Base-by-base conservation (phyloP, 768 basidiomycete genomes). In the Mycena haematopus region DNA sequence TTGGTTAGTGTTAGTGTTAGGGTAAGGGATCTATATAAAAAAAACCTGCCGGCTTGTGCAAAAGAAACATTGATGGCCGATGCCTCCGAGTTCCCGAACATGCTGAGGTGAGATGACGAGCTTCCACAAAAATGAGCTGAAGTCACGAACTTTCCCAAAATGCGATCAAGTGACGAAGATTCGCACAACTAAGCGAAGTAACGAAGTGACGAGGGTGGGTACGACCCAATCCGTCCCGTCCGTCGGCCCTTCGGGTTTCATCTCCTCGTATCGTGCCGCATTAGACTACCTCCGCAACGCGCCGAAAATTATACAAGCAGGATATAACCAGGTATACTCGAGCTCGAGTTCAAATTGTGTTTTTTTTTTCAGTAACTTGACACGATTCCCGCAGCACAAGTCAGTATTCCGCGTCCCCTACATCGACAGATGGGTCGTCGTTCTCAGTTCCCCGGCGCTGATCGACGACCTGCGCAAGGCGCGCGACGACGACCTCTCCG, bases 391-490 rank as follows among this genome's bases (percentile, higher is more conserved):
- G 6, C 69, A 72, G 40, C 55, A 47, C 21, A 68, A 68, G 29
- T 35, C 55, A 10, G 61, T 68, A 0, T 86, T 83, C 71, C 80
- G 77, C 66, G 74, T 85, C 4, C 74, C 83, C 2, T 71, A 73
- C 57, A 67, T 79, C 25, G 74, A 80, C 49, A 70, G 72, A 61
- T 85, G 84, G 84, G 56, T 76, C 8, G 75, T 84, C 25, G 69
- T 86, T 8, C 70, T 81, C 22, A 75, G 75, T 21, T 79, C 82
- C 1, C 70, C 74, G 0, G 63, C 78, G 25, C 72, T 80, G 49
- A 71, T 86, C 14, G 81, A 86, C 7, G 86, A 87, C 44, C 67
- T 88, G 19, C 77, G 83, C 24, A 73, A 69, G 54, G 76, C 77
- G 0, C 60, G 63, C 0, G 73, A 77, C 2, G 73, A 77, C 1